phyloP scores from a whole-genome alignment of 139 green algal species.

The Closterium sp. region DNA sequence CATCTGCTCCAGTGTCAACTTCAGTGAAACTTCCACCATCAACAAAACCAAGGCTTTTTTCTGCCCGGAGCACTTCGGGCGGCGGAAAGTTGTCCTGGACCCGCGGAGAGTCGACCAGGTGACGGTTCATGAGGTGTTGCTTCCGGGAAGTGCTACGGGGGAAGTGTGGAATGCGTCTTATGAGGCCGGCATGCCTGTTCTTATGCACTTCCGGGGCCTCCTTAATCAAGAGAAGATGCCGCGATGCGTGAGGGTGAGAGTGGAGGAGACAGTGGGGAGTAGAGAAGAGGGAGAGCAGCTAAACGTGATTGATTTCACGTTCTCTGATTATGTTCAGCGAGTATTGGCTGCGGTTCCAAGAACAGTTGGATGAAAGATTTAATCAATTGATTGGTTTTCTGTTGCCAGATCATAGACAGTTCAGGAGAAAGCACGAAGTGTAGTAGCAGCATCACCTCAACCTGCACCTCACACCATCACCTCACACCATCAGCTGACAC shows the following conservation, averaged over 20 bases:
- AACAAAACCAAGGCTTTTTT: background rate
- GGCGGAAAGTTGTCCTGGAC: background rate
- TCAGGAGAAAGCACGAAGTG: too few relatives aligned
- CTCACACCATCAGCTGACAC: too few relatives aligned
- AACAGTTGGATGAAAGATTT: background rate
- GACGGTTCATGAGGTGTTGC: background rate
- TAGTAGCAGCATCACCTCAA: too few relatives aligned
- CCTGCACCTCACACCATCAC: too few relatives aligned
- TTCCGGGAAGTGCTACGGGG: background rate
- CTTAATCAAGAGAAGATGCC: background rate
- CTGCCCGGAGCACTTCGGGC: background rate
- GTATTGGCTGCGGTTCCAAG: background rate
- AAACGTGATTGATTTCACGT: background rate
- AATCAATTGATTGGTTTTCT: background rate
- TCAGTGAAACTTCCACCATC: background rate
- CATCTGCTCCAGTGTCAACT: background rate
- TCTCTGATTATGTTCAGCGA: background rate
- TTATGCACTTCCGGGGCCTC: background rate
- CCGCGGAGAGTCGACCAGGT: background rate
- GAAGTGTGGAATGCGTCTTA: background rate
- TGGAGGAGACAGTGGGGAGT: background rate
- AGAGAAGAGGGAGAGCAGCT: background rate
- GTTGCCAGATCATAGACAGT: too few relatives aligned
- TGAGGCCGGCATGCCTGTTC: background rate
- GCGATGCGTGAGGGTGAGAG: background rate